A percentile compares a stretch with the other conserved stretches of the same genome.
phyloP scores from a whole-genome alignment of 2,329 filamentous ascomycete genomes.

The Metarhizium anisopliae region DNA sequence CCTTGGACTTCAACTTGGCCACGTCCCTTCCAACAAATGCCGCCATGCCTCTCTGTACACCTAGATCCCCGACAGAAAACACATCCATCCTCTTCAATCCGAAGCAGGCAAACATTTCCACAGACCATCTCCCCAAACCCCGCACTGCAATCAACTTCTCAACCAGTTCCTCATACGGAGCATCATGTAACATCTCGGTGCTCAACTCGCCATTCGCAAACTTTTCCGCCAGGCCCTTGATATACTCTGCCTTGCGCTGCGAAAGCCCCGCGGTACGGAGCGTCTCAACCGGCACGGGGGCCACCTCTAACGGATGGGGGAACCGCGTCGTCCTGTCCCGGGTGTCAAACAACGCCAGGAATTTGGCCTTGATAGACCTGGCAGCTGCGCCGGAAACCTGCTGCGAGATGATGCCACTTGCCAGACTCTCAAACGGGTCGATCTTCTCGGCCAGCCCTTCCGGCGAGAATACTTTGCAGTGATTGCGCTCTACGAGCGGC shows the following conservation, averaged over 20 bases:
- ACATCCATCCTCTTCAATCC: constrained; percentile 91
- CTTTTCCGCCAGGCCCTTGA: constrained; percentile 74
- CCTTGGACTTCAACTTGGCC: constrained; percentile 67
- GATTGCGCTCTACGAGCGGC: constrained; percentile 62
- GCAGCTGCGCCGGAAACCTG: constrained; percentile 93
- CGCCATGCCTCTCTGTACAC: constrained; percentile 91
- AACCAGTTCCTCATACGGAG: constrained; percentile 78
- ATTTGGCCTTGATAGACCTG: constrained; percentile 78
- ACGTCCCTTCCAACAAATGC: constrained; percentile 77
- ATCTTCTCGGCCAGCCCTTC: constrained; percentile 75
- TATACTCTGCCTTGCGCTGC: constrained; percentile 92
- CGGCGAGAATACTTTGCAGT: constrained; percentile 71
- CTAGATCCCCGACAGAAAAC: constrained; percentile 84
- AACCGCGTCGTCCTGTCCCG: constrained; percentile 40
- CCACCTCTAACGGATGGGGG: constrained; percentile 68
- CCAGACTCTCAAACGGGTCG: constrained; percentile 78
- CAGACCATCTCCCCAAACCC: constrained; percentile 81
- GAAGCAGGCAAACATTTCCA: constrained; percentile 98
- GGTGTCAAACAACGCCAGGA: constrained; percentile 61
- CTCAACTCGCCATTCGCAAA: constrained; percentile 69
- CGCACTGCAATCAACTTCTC: constrained; percentile 75
- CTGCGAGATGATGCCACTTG: constrained; percentile 87
- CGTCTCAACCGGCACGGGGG: constrained; percentile 48
- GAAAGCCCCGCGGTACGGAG: constrained; percentile 83
- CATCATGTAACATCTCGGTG: constrained; percentile 65